Percentiles rank a stretch among this genome's conserved stretches.
phyloP scores from a whole-genome alignment of 345 rosid species.

The Heritiera fomes region DNA sequence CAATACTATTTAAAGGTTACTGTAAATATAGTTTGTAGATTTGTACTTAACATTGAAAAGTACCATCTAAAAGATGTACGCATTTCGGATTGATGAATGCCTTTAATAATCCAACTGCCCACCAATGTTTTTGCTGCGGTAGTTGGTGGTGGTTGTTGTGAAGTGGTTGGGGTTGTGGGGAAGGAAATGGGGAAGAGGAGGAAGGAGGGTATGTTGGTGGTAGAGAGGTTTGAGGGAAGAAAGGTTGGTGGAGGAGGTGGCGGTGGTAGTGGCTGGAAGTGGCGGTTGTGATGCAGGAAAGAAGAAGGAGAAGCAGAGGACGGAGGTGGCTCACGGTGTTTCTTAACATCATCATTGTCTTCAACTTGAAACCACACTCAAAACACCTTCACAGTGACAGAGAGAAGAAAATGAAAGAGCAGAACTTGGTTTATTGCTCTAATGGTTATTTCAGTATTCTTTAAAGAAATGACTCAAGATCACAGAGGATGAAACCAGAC shows the following conservation, averaged over 20 bases:
- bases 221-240: conserved; percentile 43
- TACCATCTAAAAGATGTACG: no score
- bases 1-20: no score
- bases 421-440: background rate
- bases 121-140: conserved; percentile 11
- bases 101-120: no score
- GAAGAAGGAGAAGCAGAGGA: conserved; percentile 30
- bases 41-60: no score
- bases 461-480: background rate
- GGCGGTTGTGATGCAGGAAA: conserved; percentile 18
- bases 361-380: background rate
- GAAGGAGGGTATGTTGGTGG: conserved; percentile 47
- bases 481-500: background rate
- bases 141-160: background rate
- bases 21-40: no score
- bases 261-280: conserved; percentile 28
- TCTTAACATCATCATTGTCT: background rate
- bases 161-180: conserved; percentile 35
- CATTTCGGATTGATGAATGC: no score
- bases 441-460: background rate
- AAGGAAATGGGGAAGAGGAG: conserved; percentile 37
- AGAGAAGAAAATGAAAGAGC: background rate
- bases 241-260: conserved; percentile 72
- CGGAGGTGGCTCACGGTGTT: background rate
- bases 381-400: background rate